phyloP scores from a whole-genome alignment of 768 basidiomycete species.

The Pisolithus orientalis region DNA sequence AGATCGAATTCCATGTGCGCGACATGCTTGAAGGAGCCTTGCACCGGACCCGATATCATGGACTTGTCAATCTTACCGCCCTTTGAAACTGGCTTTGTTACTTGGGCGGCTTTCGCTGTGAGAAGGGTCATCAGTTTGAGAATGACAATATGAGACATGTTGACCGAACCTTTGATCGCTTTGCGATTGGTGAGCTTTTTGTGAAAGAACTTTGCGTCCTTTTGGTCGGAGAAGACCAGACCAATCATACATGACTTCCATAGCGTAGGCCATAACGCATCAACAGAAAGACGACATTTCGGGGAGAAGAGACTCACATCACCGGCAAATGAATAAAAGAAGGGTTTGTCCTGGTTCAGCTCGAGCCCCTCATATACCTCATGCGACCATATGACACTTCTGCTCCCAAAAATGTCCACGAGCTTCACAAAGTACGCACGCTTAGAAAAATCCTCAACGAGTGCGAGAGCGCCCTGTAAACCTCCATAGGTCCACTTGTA shows the following conservation, averaged over 20 bases:
- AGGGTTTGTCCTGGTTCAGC: constrained; percentile 77
- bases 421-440: constrained; percentile 63
- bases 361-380: constrained; percentile 81
- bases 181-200: constrained; percentile 79
- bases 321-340: constrained; percentile 88
- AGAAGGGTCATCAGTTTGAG: constrained; percentile 3
- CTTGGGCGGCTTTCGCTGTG: constrained; percentile 41
- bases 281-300: neutral
- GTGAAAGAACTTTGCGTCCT: constrained; percentile 76
- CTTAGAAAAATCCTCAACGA: constrained; percentile 55
- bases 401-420: constrained; percentile 77
- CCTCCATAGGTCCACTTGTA: constrained; percentile 83
- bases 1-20: constrained; percentile 94
- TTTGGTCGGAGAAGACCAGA: constrained; percentile 82
- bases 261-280: neutral
- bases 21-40: constrained; percentile 79
- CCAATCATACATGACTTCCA: constrained; percentile 83
- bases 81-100: constrained; percentile 52
- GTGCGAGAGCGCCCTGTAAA: constrained; percentile 77
- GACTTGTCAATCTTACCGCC: constrained; percentile 88
- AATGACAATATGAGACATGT: neutral
- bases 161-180: constrained; percentile 44
- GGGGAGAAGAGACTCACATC: constrained; percentile 59
- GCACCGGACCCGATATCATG: constrained; percentile 78
- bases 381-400: constrained; percentile 91